These are phyloP conservation scores for Scedosporium dehoogii DNA, from an alignment of 2,329 filamentous ascomycete species.

Conservation along the genomic window DNA sequence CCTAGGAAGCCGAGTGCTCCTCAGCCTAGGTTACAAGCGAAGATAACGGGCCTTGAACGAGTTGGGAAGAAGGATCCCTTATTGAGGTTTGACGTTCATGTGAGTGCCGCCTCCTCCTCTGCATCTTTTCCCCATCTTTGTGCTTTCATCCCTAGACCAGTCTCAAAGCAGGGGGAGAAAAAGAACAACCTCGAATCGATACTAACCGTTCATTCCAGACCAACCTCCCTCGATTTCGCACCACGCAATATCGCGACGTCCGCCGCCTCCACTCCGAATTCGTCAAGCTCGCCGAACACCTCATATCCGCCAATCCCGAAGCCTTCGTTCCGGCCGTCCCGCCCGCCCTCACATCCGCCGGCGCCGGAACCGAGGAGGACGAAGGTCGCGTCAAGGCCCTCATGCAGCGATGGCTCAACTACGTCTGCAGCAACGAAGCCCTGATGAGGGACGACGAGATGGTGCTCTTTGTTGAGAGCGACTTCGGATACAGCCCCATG, in stretches of 20 bases:
- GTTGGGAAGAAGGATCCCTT: constrained; percentile 94
- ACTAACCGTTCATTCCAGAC: constrained; percentile 47
- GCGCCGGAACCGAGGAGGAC: constrained; percentile 92
- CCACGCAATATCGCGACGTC: constrained; percentile 96
- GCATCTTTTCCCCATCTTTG: too few species aligned
- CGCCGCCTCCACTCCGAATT: constrained; percentile 94
- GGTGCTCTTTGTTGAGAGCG: constrained; percentile 96
- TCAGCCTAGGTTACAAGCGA: constrained; percentile 80
- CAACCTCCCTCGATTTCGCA: constrained; percentile 95
- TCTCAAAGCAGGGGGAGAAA: too few species aligned
- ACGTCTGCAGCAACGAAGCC: constrained; percentile 82
- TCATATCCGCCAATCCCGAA: constrained; percentile 96
- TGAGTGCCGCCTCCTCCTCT: constrained; percentile 29
- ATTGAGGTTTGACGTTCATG: constrained; percentile 90
- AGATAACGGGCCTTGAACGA: constrained; percentile 87
- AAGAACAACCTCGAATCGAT: too few species aligned
- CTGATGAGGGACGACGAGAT: constrained; percentile 95
- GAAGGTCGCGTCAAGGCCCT: constrained; percentile 79
- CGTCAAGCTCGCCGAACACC: constrained; percentile 86
- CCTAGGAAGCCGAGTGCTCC: constrained; percentile 52
- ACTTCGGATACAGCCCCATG: constrained; percentile 95
- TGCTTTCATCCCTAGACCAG: not conserved
- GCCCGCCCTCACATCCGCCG: constrained; percentile 86
- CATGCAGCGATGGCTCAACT: constrained; percentile 92
- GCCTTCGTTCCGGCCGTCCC: constrained; percentile 89